These are phyloP conservation scores for Mycena metata DNA, from an alignment of 768 basidiomycete genomes.

Conservation along the genomic window DNA sequence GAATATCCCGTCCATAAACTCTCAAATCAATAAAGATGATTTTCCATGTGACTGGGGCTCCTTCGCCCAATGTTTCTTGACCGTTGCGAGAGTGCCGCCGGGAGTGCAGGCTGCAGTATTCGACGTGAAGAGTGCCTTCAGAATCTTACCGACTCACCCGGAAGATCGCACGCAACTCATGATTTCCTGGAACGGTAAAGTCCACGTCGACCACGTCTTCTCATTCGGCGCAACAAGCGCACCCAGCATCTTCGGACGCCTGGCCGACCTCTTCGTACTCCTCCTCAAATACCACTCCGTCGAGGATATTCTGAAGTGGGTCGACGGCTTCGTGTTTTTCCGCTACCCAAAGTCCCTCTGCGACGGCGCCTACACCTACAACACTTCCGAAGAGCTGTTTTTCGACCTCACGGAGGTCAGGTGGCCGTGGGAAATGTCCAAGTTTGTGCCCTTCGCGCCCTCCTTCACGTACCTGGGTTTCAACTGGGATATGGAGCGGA, in stretches of 20 bases:
- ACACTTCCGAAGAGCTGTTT: conserved; percentile 30
- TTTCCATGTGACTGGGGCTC: conserved; percentile 40
- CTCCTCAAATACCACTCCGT: conserved; percentile 20
- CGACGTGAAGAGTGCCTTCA: conserved; percentile 32
- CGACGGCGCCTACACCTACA: conserved; percentile 3
- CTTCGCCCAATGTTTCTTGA: conserved; percentile 19
- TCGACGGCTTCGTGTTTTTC: conserved; percentile 42
- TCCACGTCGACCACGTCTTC: conserved; percentile 35
- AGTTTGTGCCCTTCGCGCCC: conserved; percentile 25
- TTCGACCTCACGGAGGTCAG: conserved; percentile 32
- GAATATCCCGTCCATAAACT: conserved; percentile 19
- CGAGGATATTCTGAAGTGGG: conserved; percentile 39
- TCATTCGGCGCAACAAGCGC: conserved; percentile 34
- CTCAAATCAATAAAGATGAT: conserved; percentile 25
- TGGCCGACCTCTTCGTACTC: conserved; percentile 35
- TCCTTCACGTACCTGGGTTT: conserved; percentile 29
- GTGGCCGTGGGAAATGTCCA: conserved; percentile 39
- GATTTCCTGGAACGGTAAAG: background rate
- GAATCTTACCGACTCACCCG: conserved; percentile 17
- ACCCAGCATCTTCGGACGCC: conserved; percentile 33
- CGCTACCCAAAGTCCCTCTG: background rate
- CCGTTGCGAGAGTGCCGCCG: conserved; percentile 3
- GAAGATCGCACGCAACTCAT: conserved; percentile 14
- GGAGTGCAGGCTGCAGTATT: conserved; percentile 27
- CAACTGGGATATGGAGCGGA: background rate